Evolutionary conservation across 352 stramenopile genomes (phyloP), one percentile per base, ranked within the genome.

Genomic region (Globisporangium splendens): DNA sequence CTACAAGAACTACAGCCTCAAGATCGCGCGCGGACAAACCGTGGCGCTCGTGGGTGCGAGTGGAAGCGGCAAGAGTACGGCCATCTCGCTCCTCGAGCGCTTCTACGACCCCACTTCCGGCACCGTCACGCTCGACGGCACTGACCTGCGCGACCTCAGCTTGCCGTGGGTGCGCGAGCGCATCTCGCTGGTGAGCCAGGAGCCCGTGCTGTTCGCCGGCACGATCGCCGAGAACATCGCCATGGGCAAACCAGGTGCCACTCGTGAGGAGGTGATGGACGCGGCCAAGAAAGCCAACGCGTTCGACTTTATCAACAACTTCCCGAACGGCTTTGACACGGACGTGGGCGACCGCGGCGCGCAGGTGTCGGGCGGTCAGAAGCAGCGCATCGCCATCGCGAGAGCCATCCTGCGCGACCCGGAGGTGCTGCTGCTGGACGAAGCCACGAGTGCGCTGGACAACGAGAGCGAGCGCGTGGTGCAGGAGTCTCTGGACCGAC

Each of bases 341-440:
- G 55, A 89, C 61, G 78, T 98, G 24, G 94, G 94, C 10, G 90
- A 98, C 53, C 65, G 82, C 21, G 92, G 88, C 41, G 78, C 92
- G 21, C 81, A 93, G 65, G 69, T 98, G 0, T 89, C 69, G n/a
- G 91, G 90, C 42, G 95, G 95, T 24, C 95, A 98, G 66, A 95
- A 98, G 66, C 83, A 94, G 72, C 69, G 88, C 46, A 74, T 97
- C 28, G 87, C 89, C 48, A 86, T 98, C 20, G 95, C 93, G 15
- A 75, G 96, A 15, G 94, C 91, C 10, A 89, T 98, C 28, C 69
- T 98, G n/a, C 84, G 85, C 41, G 84, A 98, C 53, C 88, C 90
- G 3, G 65, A 76, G 2, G 83, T 98, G 35, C 59, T 98, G 18
- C 63, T 98, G 12, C 63, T 98, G 1, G 93, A 98, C 62, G 91